Conservation (phyloP, 2,329 filamentous ascomycete genomes). For the Hawksworthiomyces lignivorus region DNA sequence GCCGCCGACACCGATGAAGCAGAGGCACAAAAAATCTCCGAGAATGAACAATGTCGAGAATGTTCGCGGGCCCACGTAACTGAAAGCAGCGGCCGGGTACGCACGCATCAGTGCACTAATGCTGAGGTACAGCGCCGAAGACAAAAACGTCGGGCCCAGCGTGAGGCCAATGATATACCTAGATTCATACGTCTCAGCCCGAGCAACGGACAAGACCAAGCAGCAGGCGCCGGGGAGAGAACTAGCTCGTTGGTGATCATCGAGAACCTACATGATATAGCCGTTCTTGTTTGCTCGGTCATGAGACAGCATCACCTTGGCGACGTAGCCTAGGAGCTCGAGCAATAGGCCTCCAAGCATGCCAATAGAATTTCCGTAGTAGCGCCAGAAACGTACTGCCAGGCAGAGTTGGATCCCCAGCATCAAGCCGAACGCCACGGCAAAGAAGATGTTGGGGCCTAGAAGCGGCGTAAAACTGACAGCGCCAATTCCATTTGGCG, state of each 20-base stretch:
- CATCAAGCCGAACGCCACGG: constrained; percentile 6
- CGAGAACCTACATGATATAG: constrained; percentile 18
- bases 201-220: too few relatives aligned
- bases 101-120: constrained; percentile 13
- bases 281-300: constrained; percentile 14
- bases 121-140: constrained; percentile 15
- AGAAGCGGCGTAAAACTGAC: constrained; percentile 12
- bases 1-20: constrained; percentile 15
- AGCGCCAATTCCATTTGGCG: constrained; percentile 12
- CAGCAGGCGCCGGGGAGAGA: too few relatives aligned
- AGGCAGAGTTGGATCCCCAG: constrained; percentile 6
- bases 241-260: too few relatives aligned
- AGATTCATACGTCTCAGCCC: too few relatives aligned
- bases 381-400: constrained; percentile 8
- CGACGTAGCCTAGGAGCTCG: constrained; percentile 16
- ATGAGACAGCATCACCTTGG: constrained; percentile 14
- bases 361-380: constrained; percentile 16
- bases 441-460: constrained; percentile 9
- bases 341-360: constrained; percentile 16
- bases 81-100: constrained; percentile 3
- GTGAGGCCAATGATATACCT: constrained; percentile 19
- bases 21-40: constrained; percentile 15
- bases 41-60: constrained; percentile 15
- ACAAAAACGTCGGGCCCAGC: constrained; percentile 16
- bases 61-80: constrained; percentile 5